Evolutionary conservation across 176 grass and related monocot species (phyloP), one percentile per base, ranked within the genome.

Genomic region (Oryza coarctata): DNA sequence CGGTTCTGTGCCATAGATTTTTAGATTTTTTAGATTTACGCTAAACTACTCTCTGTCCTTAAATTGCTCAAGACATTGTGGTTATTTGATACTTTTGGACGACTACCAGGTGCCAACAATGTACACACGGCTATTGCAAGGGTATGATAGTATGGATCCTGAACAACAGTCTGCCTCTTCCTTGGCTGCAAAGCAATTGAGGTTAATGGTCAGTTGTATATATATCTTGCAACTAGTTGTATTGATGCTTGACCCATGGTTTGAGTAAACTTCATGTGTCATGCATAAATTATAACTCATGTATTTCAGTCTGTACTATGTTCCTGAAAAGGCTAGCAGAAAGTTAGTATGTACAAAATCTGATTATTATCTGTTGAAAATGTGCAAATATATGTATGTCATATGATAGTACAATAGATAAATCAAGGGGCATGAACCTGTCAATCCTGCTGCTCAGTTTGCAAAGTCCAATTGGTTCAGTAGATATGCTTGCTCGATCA

Each of bases 71-170:
- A 72, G 30, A 20, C n/a, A 22, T 87, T 80, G 23, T 13, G 72
- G 14, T 85, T 71, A 84, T 86, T 71, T 60, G 3, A 82, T 71
- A 74, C 63, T 39, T 76, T 10, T 79, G n/a, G n/a, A n/a, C 61
- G 58, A 76, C 40, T 94, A 83, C 63, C 63, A 98, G 95, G 95
- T 98, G 66, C 95, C 95, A 66, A 98, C 95, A 60, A 94, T 98
- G 90, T 98, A 98, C 50, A 90, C 92, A 33, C 77, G 95, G 45
- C 73, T 98, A 7, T 88, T 98, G 49, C 95, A 98, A 93, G 95
- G 95, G 17, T 98, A 93, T 31, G 87, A 93, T 83, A 81, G 57
- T 82, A 93, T 98, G 95, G 77, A 95, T 89, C 79, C 81, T 86
- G 90, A 86, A 91, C 80, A 86, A 78, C 91, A 93, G 79, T 79